A percentile compares a stretch with the other conserved stretches of the same genome.
Evolutionary conservation across 495 filamentous ascomycete species (phyloP).

Genomic region (Clavariopsis aquatica): DNA sequence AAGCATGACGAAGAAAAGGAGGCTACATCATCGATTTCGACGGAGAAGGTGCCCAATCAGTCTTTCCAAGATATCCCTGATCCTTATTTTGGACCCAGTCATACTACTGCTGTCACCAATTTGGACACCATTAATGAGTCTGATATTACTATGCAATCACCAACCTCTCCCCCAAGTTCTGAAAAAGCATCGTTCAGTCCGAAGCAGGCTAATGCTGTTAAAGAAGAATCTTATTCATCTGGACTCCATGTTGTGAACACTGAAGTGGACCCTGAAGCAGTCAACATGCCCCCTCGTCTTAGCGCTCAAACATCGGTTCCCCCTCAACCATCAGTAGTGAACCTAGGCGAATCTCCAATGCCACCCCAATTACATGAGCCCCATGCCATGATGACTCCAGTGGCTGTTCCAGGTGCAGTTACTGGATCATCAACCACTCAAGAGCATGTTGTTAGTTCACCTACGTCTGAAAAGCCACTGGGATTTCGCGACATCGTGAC

Average conservation of each 20-base stretch:
- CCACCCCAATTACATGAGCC: not conserved
- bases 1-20: constrained; percentile 1
- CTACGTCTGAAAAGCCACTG: constrained; percentile 23
- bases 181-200: constrained; percentile 12
- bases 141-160: constrained; percentile 13
- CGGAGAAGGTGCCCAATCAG: not conserved
- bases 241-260: constrained; percentile 40
- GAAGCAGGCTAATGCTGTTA: not conserved
- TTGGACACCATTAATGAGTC: constrained; percentile 11
- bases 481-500: constrained; percentile 72
- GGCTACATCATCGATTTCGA: not conserved
- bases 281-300: constrained; percentile 35
- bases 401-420: not conserved
- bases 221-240: constrained; percentile 13
- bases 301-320: constrained; percentile 15
- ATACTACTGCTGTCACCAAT: constrained; percentile 7
- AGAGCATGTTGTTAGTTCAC: constrained; percentile 10
- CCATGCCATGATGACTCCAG: not conserved
- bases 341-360: not conserved
- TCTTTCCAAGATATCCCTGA: constrained; percentile 43
- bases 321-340: not conserved
- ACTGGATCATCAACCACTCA: constrained; percentile 4
- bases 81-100: constrained; percentile 31
- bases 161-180: constrained; percentile 25
- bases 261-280: constrained; percentile 33